Conservation (phyloP, 31 red algal species). For the Bonnemaisonia californica region DNA sequence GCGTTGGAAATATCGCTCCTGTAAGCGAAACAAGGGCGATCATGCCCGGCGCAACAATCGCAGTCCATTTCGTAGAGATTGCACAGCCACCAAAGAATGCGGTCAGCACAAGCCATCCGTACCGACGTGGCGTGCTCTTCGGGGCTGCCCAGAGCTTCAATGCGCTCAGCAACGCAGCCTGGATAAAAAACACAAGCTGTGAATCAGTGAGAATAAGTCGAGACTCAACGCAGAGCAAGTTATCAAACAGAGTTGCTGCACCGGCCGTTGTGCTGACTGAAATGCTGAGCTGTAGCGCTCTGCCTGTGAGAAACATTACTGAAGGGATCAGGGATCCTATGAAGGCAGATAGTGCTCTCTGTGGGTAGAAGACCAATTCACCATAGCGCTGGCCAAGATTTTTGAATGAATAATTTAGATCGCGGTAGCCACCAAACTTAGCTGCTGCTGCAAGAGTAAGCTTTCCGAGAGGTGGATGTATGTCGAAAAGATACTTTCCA, state of each 20-base stretch:
- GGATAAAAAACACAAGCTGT: constrained; percentile 80
- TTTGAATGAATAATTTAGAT: constrained; percentile 42
- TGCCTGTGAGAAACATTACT: constrained; percentile 63
- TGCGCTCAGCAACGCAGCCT: constrained; percentile 59
- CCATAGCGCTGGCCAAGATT: constrained; percentile 72
- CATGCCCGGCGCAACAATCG: constrained; percentile 70
- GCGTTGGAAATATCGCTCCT: constrained; percentile 59
- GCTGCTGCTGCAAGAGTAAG: constrained; percentile 63
- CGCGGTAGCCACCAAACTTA: constrained; percentile 48
- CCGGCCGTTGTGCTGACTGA: constrained; percentile 45
- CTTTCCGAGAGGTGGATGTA: constrained; percentile 89
- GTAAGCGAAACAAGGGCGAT: constrained; percentile 71
- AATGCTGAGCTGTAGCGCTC: constrained; percentile 44
- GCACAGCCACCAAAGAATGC: constrained; percentile 76
- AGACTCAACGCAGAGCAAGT: constrained; percentile 78
- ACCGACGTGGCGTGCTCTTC: constrained; percentile 67
- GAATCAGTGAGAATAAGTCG: constrained; percentile 90
- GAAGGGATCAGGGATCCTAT: constrained; percentile 77
- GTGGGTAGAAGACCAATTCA: constrained; percentile 66
- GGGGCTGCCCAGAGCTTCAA: constrained; percentile 81
- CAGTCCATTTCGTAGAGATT: constrained; percentile 91
- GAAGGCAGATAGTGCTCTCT: constrained; percentile 72
- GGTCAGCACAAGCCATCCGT: constrained; percentile 58
- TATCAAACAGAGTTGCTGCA: constrained; percentile 76
- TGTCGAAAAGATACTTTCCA: constrained; percentile 91